Evolutionary conservation across 2,329 filamentous ascomycete species (phyloP), one percentile per base, ranked within the genome.

Genomic region (Thermoascus crustaceus): DNA sequence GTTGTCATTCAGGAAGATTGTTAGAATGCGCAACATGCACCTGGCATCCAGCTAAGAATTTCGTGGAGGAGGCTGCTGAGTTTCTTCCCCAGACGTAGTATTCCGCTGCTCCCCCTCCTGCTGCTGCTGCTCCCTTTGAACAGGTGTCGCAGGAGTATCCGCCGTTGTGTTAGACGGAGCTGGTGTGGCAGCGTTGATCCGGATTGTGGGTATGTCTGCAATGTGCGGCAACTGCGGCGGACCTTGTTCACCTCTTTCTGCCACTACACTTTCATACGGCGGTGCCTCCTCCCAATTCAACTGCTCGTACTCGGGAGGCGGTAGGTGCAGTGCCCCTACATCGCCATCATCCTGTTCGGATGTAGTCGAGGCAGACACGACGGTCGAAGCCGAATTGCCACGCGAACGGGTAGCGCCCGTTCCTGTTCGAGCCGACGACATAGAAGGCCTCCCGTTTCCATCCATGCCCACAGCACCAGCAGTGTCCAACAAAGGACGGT

Each of bases 261-360:
- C 19, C 2, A 45, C 21, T 2, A 54, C 50, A 27, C 54, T 54
- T 23, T 55, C 48, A 37, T 67, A 67, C 1, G 61, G 53, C 7
- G 64, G 64, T 7, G 61, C 63, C 14, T 66, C 61, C 20, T 63
- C 64, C 61, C 62, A 64, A 17, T 61, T 54, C 18, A 63, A 40
- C 17, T 58, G 44, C 2, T 66, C 63, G 32, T 67, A 67, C 2
- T 64, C 56, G 3, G 64, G 63, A 24, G 63, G 63, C 2, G 55
- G 57, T 5, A 61, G 60, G 11, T 53, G 51, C 2, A 50, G 46
- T n/a, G 48, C 43, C n/a, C 56, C 61, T 7, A 64, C 51, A 39
- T 66, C 59, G 8, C 50, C 53, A 16, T 62, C 62, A 1, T 57
- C 56, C 3, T 41, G 35, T 27, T 38, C 49, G 16, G 40, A 44